Base-by-base conservation (phyloP, 2,329 filamentous ascomycete genomes). In the Aspergillus caelatus region DNA sequence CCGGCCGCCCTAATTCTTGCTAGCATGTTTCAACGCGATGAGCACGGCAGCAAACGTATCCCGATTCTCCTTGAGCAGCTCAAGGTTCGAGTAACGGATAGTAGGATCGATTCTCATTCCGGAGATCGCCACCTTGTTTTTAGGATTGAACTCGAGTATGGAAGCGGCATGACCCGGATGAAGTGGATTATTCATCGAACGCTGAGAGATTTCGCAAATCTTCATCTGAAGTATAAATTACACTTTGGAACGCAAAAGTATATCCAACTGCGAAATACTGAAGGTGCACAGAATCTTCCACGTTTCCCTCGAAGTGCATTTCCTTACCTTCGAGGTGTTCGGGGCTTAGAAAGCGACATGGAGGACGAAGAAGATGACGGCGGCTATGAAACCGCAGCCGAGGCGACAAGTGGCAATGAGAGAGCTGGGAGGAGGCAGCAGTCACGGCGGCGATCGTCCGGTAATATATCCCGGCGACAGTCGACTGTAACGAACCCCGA, bases 11-110 rank as follows among this genome's bases (percentile, higher is more conserved):
- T 99, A 63, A 96, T 99, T 78, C 82, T 99, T 58, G 95, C 95
- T 9, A 97, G 94, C 74, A 97, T 98, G 92, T 95, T 98, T 71
- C 95, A 98, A 79, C 87, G 95, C 62, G 95, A 99, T 71, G 95
- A 99, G 78, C 92, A 97, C 71, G 93, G 94, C 56, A 95, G 96
- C 78, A 95, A 92, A 79, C 89, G 94, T 63, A 97, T 99, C 62
- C 95, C 95, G 0, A 93, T 99, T 59, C 86, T 99, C 4, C 85
- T 99, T 8, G 95, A 99, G 77, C 95, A 99, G 80, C 85, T 99
- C 63, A 97, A 96, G 77, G 85, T 99, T 64, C 88, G 86, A 62
- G 91, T 99, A 63, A 90, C 89, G 10, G 92, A 97, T 72, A 96
- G 93, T 71, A 88, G 88, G 12, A 86, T 89, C 64, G 88, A 91